These are phyloP conservation scores for Blastomyces silverae DNA, from an alignment of 2,329 filamentous ascomycete species.

Conservation along the genomic window DNA sequence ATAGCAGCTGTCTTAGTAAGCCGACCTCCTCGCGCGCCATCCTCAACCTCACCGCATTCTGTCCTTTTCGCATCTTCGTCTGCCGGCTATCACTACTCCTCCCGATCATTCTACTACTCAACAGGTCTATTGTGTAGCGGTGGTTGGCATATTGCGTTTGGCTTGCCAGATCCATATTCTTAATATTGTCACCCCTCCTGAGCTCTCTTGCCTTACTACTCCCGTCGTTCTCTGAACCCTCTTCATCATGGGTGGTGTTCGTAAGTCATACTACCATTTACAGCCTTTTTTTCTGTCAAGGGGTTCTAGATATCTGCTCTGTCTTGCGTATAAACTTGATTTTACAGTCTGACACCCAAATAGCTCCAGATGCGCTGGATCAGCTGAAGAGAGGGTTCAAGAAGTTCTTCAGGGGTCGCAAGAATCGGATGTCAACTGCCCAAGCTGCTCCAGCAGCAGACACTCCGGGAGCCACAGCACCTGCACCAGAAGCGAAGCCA, in stretches of 20 bases:
- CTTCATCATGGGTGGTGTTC: constrained; percentile 32
- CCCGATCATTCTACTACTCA: background rate
- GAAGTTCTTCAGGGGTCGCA: constrained; percentile 28
- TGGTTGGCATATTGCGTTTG: background rate
- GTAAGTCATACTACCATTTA: constrained; percentile 24
- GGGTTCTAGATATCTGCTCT: background rate
- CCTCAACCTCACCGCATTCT: constrained; percentile 3
- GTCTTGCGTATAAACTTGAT: background rate
- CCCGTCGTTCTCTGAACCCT: background rate
- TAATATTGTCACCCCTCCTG: background rate
- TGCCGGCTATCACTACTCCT: background rate
- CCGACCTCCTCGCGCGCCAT: background rate
- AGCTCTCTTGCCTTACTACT: background rate
- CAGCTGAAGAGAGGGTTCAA: constrained; percentile 33
- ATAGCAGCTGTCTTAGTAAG: background rate
- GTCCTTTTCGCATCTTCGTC: background rate
- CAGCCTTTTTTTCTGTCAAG: background rate
- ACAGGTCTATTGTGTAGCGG: background rate
- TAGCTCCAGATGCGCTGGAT: constrained; percentile 30
- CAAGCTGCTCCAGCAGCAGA: constrained; percentile 16
- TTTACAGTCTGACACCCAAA: constrained; percentile 2
- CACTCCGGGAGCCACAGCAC: constrained; percentile 16
- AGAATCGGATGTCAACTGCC: constrained; percentile 26
- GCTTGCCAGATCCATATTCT: background rate
- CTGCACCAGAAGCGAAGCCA: constrained; percentile 19